phyloP scores from a whole-genome alignment of 164 flowering plant species.

The Kingdonia uniflora region DNA sequence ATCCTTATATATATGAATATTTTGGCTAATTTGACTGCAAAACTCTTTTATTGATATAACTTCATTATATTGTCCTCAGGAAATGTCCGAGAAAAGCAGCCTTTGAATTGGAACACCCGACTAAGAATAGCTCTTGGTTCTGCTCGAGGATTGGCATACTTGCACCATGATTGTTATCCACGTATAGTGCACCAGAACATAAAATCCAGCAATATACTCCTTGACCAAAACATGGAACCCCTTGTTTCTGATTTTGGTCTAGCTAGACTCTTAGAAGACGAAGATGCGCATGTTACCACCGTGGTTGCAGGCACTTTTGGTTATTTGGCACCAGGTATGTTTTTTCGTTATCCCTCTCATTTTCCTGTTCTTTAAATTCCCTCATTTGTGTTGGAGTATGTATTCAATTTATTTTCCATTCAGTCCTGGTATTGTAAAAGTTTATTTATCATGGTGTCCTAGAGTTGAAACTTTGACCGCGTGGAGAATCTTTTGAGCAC shows the following conservation, averaged over 20 bases:
- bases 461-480: too few relatives aligned
- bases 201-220: slow-evolving; percentile 90
- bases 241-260: slow-evolving; percentile 97
- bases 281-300: slow-evolving; percentile 92
- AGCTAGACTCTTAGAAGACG: slow-evolving; percentile 84
- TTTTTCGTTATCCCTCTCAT: too few relatives aligned
- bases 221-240: slow-evolving; percentile 80
- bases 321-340: slow-evolving; percentile 83
- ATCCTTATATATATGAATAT: too few relatives aligned
- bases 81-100: slow-evolving; percentile 20
- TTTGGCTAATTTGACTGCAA: too few relatives aligned
- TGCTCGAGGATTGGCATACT: slow-evolving; percentile 80
- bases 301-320: slow-evolving; percentile 99
- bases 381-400: too few relatives aligned
- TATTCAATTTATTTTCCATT: too few relatives aligned
- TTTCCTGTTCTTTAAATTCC: too few relatives aligned
- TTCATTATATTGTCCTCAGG: slow-evolving; percentile 20
- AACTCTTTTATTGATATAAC: too few relatives aligned
- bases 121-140: slow-evolving; percentile 75
- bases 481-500: too few relatives aligned
- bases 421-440: too few relatives aligned
- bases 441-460: too few relatives aligned
- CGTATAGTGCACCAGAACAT: slow-evolving; percentile 81
- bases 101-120: slow-evolving; percentile 65
- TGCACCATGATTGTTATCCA: slow-evolving; percentile 93